Evolutionary conservation across 2,329 filamentous ascomycete genomes (phyloP), one percentile per base, ranked within the genome.

Genomic region (Immersiporthe knoxdaviesiana): DNA sequence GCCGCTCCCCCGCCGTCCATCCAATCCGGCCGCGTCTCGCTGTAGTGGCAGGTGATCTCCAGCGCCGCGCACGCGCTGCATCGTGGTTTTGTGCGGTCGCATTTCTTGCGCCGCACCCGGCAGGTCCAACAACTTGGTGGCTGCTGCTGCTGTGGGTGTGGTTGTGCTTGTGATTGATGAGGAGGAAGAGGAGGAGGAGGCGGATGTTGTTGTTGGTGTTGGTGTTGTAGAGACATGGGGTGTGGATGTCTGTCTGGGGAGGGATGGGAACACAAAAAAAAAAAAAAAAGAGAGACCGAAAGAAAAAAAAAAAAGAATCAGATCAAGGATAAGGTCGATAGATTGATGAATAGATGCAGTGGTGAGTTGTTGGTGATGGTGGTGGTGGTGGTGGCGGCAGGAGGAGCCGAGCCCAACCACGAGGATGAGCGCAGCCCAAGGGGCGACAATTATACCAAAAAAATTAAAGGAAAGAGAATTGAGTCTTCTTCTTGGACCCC

Each of bases 51-150:
- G 24, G 74, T 75, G 58, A 82, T 80, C 10, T 75, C 67, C 18
- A 82, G 75, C 2, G 74, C 72, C 30, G 72, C 66, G 70, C 80
- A 83, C 32, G 66, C 70, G 4, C 75, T 72, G 72, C 80, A 82
- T 30, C 75, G 67, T 27, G 79, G 78, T 10, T 73, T 76, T 32
- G 61, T 71, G 70, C 78, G 76, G 63, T 81, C 78, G 70, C 80
- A 69, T 56, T 69, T 69, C 68, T 69, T 69, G 64, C 68, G 68
- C 44, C 68, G 68, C 6, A 69, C 64, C 81, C 79, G 77, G 67
- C 80, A 82, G 2, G 78, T 80, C 79, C 77, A 80, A 66, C 79
- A 81, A 61, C 76, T 67, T 4, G 68, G 68, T 8, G 68, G 68
- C 52, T 67, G 44, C 44, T 47, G 44, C 21, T 47, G 44, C 3